Evolutionary conservation across 164 flowering plant genomes (phyloP), one percentile per base, ranked within the genome.

Genomic region (Protea cynaroides): DNA sequence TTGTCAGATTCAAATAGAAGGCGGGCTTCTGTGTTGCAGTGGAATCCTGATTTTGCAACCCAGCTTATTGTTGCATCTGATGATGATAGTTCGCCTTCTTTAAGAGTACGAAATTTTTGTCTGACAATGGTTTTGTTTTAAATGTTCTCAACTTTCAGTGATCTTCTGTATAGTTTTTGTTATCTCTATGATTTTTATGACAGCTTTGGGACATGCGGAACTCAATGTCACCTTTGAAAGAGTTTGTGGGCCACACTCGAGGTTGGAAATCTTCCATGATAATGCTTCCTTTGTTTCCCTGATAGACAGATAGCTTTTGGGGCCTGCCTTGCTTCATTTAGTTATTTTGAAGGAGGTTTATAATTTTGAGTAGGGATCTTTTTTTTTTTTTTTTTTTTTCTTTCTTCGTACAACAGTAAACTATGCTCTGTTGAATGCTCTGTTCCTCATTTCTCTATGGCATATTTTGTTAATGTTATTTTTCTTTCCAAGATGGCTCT

Each of bases 171-270:
- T 12, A 12, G 34, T 38, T 38, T 2, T 9, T 47, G 5, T 53
- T 37, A 17, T 40, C 50, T 12, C 8, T 17, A 23, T 64, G 11
- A 37, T 50, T 3, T 69, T 52, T 65, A 43, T 60, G 2, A 63
- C 96, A 95, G 99, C 88, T 92, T 44, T 95, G 97, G 99, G 99
- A 95, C 80, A 80, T 95, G 85, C 66, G 99, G 69, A 88, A 90
- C 72, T 72, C 74, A 58, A 81, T 91, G 76, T 69, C 92, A 56
- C 99, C 99, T 29, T 78, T 85, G 40, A 88, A 72, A 68, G 99
- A 92, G 79, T 89, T 92, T 69, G 83, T 78, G 25, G 99, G 99
- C 36, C 99, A 95, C 81, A 85, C 90, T 23, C 90, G 81, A 88
- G 99, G 99, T 92, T 71, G 63, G 59, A 12, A 6, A 24, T 18